Conservation (phyloP, 257 asterid genomes). For the Knoxia roxburghii region DNA sequence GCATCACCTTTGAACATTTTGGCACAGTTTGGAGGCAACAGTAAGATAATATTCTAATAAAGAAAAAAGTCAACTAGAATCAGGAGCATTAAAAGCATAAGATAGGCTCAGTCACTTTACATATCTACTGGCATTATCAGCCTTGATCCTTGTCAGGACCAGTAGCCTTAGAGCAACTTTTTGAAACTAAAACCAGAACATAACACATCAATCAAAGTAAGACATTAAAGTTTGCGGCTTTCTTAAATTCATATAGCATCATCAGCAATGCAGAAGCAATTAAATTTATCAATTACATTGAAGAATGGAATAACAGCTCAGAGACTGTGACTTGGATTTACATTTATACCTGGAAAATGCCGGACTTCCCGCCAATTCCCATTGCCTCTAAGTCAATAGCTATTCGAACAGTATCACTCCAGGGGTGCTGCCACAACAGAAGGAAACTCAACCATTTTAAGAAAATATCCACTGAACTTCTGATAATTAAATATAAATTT, state of each 20-base stretch:
- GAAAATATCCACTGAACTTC: slow-evolving; percentile 11
- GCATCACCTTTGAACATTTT: not conserved
- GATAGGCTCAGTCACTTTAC: not conserved
- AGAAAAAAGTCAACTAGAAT: not conserved
- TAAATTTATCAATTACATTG: slow-evolving; percentile 4
- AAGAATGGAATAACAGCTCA: slow-evolving; percentile 4
- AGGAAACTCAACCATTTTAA: slow-evolving; percentile 12
- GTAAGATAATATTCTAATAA: not conserved
- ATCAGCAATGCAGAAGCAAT: not conserved
- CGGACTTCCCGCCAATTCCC: slow-evolving; percentile 94
- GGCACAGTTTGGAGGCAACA: not conserved
- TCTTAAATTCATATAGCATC: not conserved
- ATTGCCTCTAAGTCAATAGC: slow-evolving; percentile 98
- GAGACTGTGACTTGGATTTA: not conserved
- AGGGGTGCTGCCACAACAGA: slow-evolving; percentile 71
- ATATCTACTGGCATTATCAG: not conserved
- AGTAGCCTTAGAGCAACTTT: not conserved
- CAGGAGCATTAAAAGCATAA: not conserved
- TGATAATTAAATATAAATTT: not conserved
- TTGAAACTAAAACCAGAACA: not conserved
- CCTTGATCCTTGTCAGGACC: not conserved
- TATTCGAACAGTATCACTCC: slow-evolving; percentile 75
- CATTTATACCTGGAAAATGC: slow-evolving; percentile 79
- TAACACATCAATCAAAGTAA: not conserved
- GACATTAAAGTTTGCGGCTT: not conserved